Evolutionary conservation across 2,329 filamentous ascomycete genomes (phyloP).

Genomic region (Cercospora janseana): DNA sequence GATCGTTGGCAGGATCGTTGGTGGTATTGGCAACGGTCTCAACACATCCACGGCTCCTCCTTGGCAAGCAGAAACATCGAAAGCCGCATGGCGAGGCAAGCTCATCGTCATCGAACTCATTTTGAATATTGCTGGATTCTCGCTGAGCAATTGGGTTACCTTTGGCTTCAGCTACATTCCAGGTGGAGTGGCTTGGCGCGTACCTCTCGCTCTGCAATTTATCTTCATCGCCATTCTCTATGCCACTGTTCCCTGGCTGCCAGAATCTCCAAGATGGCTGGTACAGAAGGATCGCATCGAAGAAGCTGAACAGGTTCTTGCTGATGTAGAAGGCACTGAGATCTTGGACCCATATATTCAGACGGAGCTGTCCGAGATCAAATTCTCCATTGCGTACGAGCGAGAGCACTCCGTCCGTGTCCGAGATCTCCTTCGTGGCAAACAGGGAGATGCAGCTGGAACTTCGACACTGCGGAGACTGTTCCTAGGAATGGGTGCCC

Average conservation of each 20-base stretch:
- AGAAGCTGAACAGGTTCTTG: constrained; percentile 51
- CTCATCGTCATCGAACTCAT: constrained; percentile 44
- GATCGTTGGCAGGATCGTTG: constrained; percentile 50
- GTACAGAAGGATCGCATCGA: constrained; percentile 45
- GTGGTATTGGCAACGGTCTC: constrained; percentile 52
- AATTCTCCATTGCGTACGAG: constrained; percentile 51
- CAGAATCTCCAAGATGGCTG: constrained; percentile 51
- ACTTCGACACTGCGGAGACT: constrained; percentile 53
- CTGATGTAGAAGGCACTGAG: constrained; percentile 48
- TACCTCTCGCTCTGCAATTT: constrained; percentile 51
- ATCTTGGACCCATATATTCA: constrained; percentile 48
- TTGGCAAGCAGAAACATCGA: constrained; percentile 54
- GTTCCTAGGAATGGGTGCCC: constrained; percentile 55
- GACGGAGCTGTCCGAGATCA: constrained; percentile 48
- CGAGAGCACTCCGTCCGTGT: constrained; percentile 52
- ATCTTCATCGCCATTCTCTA: constrained; percentile 51
- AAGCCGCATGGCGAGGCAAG: constrained; percentile 42
- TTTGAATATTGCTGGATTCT: constrained; percentile 50
- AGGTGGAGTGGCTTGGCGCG: constrained; percentile 46
- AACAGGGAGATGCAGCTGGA: constrained; percentile 45
- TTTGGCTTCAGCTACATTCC: constrained; percentile 51
- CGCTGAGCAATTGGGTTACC: constrained; percentile 53
- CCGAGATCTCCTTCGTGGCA: constrained; percentile 50
- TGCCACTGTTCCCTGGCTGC: constrained; percentile 48
- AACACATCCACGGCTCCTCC: constrained; percentile 49